A percentile compares a stretch with the other conserved stretches of the same genome.
phyloP scores from a whole-genome alignment of 208 protist species.

The Phytomonas sp. region DNA sequence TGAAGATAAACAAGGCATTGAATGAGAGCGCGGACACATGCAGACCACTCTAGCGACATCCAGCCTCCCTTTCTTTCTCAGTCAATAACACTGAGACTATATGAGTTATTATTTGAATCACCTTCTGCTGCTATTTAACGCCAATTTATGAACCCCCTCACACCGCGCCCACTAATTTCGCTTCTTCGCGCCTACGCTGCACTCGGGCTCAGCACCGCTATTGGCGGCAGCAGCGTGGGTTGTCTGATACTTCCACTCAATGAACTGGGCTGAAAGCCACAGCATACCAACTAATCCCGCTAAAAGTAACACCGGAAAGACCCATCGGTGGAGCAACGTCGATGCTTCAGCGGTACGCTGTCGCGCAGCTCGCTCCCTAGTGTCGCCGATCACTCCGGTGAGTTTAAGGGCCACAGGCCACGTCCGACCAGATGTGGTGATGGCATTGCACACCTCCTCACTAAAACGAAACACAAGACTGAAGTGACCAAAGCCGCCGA shows the following conservation, averaged over 20 bases:
- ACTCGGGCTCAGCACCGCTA: background rate
- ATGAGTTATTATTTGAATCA: background rate
- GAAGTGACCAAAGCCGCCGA: background rate
- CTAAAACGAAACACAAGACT: background rate
- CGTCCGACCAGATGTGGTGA: background rate
- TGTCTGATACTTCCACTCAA: background rate
- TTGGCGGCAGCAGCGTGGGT: background rate
- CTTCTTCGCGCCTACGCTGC: background rate
- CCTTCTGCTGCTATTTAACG: background rate
- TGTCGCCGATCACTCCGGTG: background rate
- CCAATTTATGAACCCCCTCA: background rate
- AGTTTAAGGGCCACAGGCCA: background rate
- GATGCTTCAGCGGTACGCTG: background rate
- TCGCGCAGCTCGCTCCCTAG: background rate
- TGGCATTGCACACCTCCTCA: background rate
- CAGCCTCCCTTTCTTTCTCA: background rate
- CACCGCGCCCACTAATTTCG: background rate
- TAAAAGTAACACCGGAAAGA: background rate
- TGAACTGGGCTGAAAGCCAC: background rate
- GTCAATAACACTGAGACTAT: background rate
- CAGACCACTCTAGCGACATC: background rate
- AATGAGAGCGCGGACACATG: background rate
- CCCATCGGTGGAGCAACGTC: background rate
- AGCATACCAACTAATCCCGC: background rate
- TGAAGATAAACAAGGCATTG: background rate